Evolutionary conservation across 1,284 basidiomycete genomes (phyloP).

Genomic region (Coriolopsis trogii): DNA sequence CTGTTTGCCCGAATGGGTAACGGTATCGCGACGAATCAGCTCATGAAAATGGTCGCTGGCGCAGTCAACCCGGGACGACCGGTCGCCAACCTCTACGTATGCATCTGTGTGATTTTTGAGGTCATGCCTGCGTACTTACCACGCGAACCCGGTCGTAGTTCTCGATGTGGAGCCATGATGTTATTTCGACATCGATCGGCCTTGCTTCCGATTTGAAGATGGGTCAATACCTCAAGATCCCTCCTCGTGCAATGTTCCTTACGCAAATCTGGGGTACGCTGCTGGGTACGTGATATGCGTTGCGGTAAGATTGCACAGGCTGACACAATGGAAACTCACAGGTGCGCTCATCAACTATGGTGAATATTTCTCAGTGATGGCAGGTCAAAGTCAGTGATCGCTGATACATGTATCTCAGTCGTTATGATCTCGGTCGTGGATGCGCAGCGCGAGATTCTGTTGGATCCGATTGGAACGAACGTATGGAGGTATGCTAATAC

Average conservation of each 20-base stretch:
- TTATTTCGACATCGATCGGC: slow-evolving; percentile 52
- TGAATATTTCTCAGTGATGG: slow-evolving; percentile 9
- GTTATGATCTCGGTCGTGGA: slow-evolving; percentile 62
- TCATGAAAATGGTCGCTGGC: slow-evolving; percentile 72
- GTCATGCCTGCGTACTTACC: not conserved
- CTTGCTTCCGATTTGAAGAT: slow-evolving; percentile 68
- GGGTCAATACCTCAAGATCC: slow-evolving; percentile 78
- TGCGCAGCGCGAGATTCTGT: slow-evolving; percentile 52
- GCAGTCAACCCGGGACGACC: slow-evolving; percentile 64
- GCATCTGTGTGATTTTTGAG: slow-evolving; percentile 22
- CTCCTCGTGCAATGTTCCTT: slow-evolving; percentile 70
- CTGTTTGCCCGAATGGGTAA: slow-evolving; percentile 56
- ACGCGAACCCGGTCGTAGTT: slow-evolving; percentile 42
- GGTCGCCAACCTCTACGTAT: slow-evolving; percentile 66
- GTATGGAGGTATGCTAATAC: slow-evolving; percentile 45
- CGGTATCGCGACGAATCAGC: slow-evolving; percentile 58
- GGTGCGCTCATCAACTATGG: slow-evolving; percentile 39
- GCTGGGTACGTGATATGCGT: slow-evolving; percentile 41
- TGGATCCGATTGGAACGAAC: slow-evolving; percentile 55
- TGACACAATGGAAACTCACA: not conserved
- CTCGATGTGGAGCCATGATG: slow-evolving; percentile 67
- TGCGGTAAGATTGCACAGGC: not conserved
- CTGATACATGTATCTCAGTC: slow-evolving; percentile 19
- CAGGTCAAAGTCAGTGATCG: not conserved
- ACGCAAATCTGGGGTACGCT: slow-evolving; percentile 70